Percentiles rank a stretch among this genome's conserved stretches.
phyloP scores from a whole-genome alignment of 2,329 filamentous ascomycete genomes.

The Metarhizium robertsii region DNA sequence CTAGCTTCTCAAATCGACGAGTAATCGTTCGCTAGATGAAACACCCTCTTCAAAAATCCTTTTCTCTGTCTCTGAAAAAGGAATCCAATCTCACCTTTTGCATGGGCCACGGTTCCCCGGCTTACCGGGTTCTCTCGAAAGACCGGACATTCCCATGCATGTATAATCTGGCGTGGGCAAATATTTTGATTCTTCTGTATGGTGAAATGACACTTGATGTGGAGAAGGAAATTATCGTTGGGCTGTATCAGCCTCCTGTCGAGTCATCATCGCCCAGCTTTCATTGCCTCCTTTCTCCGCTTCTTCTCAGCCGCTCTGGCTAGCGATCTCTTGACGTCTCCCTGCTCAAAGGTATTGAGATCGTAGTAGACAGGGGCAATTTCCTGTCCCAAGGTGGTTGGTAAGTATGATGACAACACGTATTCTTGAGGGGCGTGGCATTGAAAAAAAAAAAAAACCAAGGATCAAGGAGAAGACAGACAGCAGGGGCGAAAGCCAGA shows the following conservation, averaged over 20 bases:
- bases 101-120: not conserved
- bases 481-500: not conserved
- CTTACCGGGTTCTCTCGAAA: not conserved
- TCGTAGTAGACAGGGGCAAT: conserved; percentile 94
- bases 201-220: not conserved
- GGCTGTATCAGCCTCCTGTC: not conserved
- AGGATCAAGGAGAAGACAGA: conserved; percentile 1
- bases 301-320: conserved; percentile 49
- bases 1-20: not conserved
- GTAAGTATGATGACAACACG: not conserved
- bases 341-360: conserved; percentile 69
- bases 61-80: not conserved
- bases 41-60: not conserved
- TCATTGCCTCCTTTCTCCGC: conserved; percentile 49
- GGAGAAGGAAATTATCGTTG: not conserved
- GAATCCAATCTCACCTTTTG: not conserved
- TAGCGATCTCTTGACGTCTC: conserved; percentile 69
- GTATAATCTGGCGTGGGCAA: not conserved
- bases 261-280: conserved; percentile 29
- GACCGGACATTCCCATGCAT: not conserved
- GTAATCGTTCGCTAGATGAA: not conserved
- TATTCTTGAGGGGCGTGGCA: not conserved
- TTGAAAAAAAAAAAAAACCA: not conserved
- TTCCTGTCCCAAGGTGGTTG: conserved; percentile 47
- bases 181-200: not conserved